Evolutionary conservation across 768 basidiomycete species (phyloP), one percentile per base, ranked within the genome.

Genomic region (Collybiopsis confluens): DNA sequence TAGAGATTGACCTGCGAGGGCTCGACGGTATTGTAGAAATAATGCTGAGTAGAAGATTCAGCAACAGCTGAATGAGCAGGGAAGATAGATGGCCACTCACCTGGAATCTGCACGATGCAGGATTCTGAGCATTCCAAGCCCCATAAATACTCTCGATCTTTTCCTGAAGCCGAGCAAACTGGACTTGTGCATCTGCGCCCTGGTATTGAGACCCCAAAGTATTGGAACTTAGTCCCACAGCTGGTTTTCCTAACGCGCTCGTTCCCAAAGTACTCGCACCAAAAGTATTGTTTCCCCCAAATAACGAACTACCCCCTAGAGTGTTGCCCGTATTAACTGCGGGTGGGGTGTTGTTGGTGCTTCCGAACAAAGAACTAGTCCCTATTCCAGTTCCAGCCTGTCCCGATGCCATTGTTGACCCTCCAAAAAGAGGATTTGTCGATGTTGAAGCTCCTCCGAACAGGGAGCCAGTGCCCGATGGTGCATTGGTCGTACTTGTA

Each of bases 21-120:
- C 60, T 88, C 83, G 3, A 92, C 89, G 13, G 90, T 71, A 60
- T 92, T 93, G 65, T 94, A 93, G 60, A 94, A 94, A 58, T 81
- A 82, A 58, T 90, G 80, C 90, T 92, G 52, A 35, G 54, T 2
- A 26, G 10, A 43, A 48, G 23, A 20, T 11, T 35, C 30, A 7
- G 38, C 30, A 36, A 48, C 37, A 5, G 42, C 8, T 28, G 11
- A 58, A 26, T 44, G 6, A 51, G 23, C 26, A 40, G 27, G 54
- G 36, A 26, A 49, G 20, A 52, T 23, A 21, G 15, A 49, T n/a
- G 42, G 26, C 26, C 33, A 64, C 76, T 43, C 56, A 91, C 90
- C 72, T 92, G 91, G 67, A 94, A 94, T 44, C 85, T 78, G 66
- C 91, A 92, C 0, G 84, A 85, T 20, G 67, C 59, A 20, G 90